Base-by-base conservation (phyloP, 106 monocot species). In the Allium cepa region DNA sequence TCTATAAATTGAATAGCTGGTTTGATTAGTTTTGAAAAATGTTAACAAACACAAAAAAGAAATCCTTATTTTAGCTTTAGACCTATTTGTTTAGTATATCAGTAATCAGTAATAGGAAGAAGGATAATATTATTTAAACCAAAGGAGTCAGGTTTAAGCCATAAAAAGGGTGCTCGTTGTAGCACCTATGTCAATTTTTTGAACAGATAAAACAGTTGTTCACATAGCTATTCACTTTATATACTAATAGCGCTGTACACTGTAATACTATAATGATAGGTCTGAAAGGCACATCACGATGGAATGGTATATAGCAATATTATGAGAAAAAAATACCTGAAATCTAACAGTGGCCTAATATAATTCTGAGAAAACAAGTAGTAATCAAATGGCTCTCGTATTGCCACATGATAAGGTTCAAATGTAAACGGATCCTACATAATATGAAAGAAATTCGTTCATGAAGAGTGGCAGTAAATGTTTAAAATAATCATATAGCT, bases 301-400 rank as follows among this genome's bases (percentile, higher is more conserved):
- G 36, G 36, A 36, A 36, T 36, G 36, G 5, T 36, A 36, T 36
- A 36, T 36, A 36, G 36, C 36, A 36, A 36, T 36, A 36, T 5
- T 36, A 36, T 5, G 1, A 2, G 1, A 36, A 36, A 17, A 48
- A 26, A 26, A 51, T 68, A 95, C 94, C 87, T 95, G 79, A 84
- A 95, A 77, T 95, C 85, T 68, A 95, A 26, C 79, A 95, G 75
- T 51, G 85, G 91, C 22, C 91, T 77, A 61, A 95, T 79, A 71
- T 95, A 95, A 68, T 91, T 91, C 74, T 95, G 91, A 77, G 81
- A 87, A 80, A 95, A 95, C 83, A 75, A 79, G 62, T 86, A 95
- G 79, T 91, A 95, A 72, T 95, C 95, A 76, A 95, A 95, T 66
- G 95, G 95, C 67, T 91, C 88, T 62, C 95, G 76, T 71, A 84